Evolutionary conservation across 2,329 filamentous ascomycete genomes (phyloP).

Genomic region (Westerdykella sp.): DNA sequence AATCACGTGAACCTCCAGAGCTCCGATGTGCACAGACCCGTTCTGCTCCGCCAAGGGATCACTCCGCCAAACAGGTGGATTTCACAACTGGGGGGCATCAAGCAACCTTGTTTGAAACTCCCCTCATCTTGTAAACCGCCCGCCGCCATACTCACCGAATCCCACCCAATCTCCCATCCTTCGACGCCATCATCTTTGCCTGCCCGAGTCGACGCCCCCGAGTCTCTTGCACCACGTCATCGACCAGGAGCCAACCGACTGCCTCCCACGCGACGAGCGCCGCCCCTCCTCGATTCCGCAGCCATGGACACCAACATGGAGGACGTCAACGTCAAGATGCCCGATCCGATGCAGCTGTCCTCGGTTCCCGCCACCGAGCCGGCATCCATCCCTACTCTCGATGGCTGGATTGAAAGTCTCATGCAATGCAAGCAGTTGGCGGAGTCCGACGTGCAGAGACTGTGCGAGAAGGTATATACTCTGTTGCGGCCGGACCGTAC

Average conservation of each 20-base stretch:
- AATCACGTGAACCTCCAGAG: no score
- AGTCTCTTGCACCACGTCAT: constrained; percentile 1
- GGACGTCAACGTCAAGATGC: constrained; percentile 89
- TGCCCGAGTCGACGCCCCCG: constrained; percentile 1
- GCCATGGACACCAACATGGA: constrained; percentile 98
- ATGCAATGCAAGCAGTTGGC: constrained; percentile 98
- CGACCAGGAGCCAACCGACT: no score
- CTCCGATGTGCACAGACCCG: no score
- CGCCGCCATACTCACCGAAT: constrained; percentile 4
- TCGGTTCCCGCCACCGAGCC: constrained; percentile 70
- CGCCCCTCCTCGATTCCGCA: constrained; percentile 6
- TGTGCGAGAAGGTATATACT: constrained; percentile 82
- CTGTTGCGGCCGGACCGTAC: background rate
- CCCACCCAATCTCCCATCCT: constrained; percentile 15
- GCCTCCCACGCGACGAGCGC: background rate
- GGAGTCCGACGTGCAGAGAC: constrained; percentile 87
- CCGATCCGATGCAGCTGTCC: constrained; percentile 65
- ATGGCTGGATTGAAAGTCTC: constrained; percentile 97
- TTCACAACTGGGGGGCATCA: no score
- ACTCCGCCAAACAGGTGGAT: no score
- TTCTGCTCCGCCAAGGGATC: no score
- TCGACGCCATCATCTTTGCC: constrained; percentile 6
- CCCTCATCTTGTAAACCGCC: no score
- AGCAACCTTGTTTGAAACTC: no score
- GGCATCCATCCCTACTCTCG: constrained; percentile 82